phyloP scores from a whole-genome alignment of 2,329 filamentous ascomycete genomes.

The Diplocarpon rosae region DNA sequence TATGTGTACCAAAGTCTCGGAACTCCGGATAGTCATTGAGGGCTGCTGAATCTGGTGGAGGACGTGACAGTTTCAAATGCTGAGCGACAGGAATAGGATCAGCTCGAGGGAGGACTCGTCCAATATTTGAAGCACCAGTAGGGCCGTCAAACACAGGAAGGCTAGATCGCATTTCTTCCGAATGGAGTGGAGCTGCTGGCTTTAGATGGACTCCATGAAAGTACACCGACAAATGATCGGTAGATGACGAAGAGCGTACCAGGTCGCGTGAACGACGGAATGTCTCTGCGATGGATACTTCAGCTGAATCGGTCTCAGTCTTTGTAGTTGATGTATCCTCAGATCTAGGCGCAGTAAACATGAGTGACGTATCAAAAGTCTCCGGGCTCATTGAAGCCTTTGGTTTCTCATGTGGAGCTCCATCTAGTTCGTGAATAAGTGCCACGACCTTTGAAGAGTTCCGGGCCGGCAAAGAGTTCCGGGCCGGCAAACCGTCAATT shows the following conservation, averaged over 20 bases:
- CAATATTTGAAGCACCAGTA: neutral
- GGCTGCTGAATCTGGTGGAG: neutral
- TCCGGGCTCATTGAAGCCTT: neutral
- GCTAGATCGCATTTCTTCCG: neutral
- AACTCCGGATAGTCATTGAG: neutral
- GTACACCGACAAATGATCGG: neutral
- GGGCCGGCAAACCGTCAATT: neutral
- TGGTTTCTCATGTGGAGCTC: neutral
- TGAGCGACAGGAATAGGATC: slow-evolving; percentile 9
- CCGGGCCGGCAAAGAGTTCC: neutral
- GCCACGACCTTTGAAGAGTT: neutral
- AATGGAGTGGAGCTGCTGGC: neutral
- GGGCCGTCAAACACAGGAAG: slow-evolving; percentile 2
- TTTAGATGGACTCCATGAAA: neutral
- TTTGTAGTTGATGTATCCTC: neutral
- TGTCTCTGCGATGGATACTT: neutral
- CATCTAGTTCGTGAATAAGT: neutral
- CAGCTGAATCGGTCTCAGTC: neutral
- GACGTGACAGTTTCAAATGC: slow-evolving; percentile 5
- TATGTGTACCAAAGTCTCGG: neutral
- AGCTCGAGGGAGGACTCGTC: slow-evolving; percentile 1
- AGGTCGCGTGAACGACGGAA: neutral
- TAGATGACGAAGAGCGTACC: neutral
- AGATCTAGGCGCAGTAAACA: too few species aligned
- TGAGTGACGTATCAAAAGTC: neutral